These are phyloP conservation scores for Hyaloperonospora brassicae DNA, from an alignment of 352 stramenopile species.

Conservation along the genomic window DNA sequence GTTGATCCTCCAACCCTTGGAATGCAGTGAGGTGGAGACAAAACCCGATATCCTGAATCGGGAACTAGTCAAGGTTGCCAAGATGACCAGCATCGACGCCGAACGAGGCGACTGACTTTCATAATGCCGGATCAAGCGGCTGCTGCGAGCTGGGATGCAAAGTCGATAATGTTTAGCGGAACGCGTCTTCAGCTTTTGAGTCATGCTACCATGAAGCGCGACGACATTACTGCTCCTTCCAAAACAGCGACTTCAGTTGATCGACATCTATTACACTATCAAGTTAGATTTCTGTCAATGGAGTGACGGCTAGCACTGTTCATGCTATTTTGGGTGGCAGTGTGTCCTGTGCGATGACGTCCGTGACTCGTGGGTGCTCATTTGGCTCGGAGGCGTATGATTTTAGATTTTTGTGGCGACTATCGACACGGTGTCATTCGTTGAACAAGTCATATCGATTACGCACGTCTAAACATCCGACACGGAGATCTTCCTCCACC, in stretches of 20 bases:
- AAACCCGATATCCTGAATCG: not conserved
- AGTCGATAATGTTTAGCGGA: not conserved
- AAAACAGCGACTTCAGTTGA: too few relatives aligned
- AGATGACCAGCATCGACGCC: not conserved
- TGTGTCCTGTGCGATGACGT: too few relatives aligned
- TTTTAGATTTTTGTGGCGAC: too few relatives aligned
- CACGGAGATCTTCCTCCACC: too few relatives aligned
- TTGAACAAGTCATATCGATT: too few relatives aligned
- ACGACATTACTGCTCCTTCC: not conserved
- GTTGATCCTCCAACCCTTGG: too few relatives aligned
- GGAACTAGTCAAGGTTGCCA: not conserved
- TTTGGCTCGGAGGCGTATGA: too few relatives aligned
- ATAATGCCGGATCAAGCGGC: not conserved
- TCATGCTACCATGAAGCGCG: not conserved
- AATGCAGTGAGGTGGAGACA: too few relatives aligned
- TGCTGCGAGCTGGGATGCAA: not conserved
- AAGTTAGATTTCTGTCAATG: not conserved
- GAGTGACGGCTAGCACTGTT: not conserved
- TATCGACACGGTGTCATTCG: too few relatives aligned
- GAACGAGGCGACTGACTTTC: not conserved
- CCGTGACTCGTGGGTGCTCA: too few relatives aligned
- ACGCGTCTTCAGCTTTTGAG: not conserved
- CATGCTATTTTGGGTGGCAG: too few relatives aligned
- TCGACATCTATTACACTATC: not conserved
- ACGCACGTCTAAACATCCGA: too few relatives aligned